Base-by-base conservation (phyloP, 2,329 filamentous ascomycete species). In the Colletotrichum echinochloae region DNA sequence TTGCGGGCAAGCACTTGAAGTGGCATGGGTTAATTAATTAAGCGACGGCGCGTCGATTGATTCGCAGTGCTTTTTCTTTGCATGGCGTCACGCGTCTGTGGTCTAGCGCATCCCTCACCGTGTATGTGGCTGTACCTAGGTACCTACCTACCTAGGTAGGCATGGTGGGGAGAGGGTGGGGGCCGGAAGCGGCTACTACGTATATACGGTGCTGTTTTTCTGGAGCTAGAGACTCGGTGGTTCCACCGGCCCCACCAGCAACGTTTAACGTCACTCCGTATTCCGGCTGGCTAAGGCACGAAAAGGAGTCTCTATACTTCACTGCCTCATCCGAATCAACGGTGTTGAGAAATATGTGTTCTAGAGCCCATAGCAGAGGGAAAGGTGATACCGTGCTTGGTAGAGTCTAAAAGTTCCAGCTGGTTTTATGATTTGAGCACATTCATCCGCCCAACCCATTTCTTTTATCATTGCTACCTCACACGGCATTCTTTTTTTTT, bases 81-180 rank as follows among this genome's bases (percentile, higher is more conserved):
- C 11, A 48, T 65, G 52, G 66, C 66, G 60, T 69, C 60, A 65
- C 66, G 66, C 66, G 66, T 69, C 44, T 9, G 46, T 59, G 28
- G 52, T 54, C 44, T 52, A 65, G 60, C 54, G 60, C 66, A 46
- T 64, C 54, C 23, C 59, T 23, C 66, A 60, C 54, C 66, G 61
- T 57, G 54, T 65, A 41, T 18, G 37, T 48, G 37, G 35, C 23
- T 14, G 46, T n/a, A n/a, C n/a, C n/a, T n/a, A n/a, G n/a, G n/a
- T n/a, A n/a, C n/a, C n/a, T n/a, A n/a, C n/a, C n/a, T n/a, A n/a
- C n/a, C n/a, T n/a, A n/a, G n/a, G n/a, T n/a, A n/a, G n/a, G n/a
- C n/a, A n/a, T n/a, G n/a, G n/a, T n/a, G n/a, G n/a, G n/a, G n/a
- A n/a, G n/a, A n/a, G n/a, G n/a, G n/a, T 48, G 64, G 57, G 37